Base-by-base conservation (phyloP, 2,329 filamentous ascomycete genomes). In the Pseudogymnoascus sp. region DNA sequence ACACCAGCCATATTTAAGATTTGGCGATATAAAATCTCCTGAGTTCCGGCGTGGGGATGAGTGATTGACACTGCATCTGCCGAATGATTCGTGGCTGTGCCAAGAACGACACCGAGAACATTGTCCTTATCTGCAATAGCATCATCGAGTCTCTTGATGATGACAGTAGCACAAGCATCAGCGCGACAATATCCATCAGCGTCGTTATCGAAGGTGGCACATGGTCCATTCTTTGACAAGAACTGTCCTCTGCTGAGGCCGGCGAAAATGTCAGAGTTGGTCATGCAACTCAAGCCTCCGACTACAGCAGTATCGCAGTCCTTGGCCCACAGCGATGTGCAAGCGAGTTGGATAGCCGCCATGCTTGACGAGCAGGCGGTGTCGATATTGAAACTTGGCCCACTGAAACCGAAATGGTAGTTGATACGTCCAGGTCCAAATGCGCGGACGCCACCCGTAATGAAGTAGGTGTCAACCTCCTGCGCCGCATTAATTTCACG, bases 61-160 rank as follows among this genome's bases (percentile, higher is more conserved):
- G 90, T 94, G 69, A 95, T 94, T 1, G 89, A 92, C 18, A 90
- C 85, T 47, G 90, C 86, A 68, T 92, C 86, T 0, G 88, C 88
- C 1, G 88, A 92, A 73, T 94, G 90, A 73, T 94, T 95, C 57
- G 90, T 94, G 4, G 85, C 83, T 1, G 86, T 83, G 28, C 86
- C 89, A 1, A 89, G 78, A 57, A 96, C 88, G 0, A 79, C 73
- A 6, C 73, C 81, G 1, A 77, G 62, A 30, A 84, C 76, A 2
- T 71, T 71, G 64, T 85, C 79, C 1, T 78, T 78, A 57, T 84
- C 81, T 1, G 74, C 74, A 16, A 77, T 60, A 3, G 83, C 83
- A 66, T 79, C 75, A 12, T 76, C 72, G 1, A 83, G 68, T 6
- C 74, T 69, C 68, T 84, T 84, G 25, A 84, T 63, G 3, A 83